phyloP scores from a whole-genome alignment of 768 basidiomycete species.

The Phylloporus rhodoxanthus region DNA sequence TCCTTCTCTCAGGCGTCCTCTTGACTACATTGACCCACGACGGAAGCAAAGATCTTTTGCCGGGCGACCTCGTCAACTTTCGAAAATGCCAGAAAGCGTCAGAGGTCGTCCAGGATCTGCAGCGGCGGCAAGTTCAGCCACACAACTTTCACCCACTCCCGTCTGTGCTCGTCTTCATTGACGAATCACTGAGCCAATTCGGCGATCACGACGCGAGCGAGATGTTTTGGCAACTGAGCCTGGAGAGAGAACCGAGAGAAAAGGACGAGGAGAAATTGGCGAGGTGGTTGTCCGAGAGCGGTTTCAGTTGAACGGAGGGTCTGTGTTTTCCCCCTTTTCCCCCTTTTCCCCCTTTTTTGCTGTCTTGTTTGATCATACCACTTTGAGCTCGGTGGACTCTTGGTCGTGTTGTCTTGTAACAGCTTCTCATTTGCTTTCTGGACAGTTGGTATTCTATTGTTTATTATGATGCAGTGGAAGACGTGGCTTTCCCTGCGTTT shows the following conservation, averaged over 20 bases:
- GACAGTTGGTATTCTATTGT: constrained; percentile 6
- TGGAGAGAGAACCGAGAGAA: constrained; percentile 51
- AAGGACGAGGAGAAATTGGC: constrained; percentile 47
- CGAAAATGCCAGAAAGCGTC: constrained; percentile 49
- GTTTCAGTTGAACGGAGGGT: constrained; percentile 28
- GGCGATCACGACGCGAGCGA: constrained; percentile 30
- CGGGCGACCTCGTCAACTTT: constrained; percentile 49
- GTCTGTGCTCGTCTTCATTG: constrained; percentile 40
- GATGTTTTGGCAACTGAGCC: constrained; percentile 41
- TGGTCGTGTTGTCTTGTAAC: background rate
- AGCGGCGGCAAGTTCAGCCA: constrained; percentile 48
- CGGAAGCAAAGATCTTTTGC: constrained; percentile 48
- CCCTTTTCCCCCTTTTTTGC: background rate
- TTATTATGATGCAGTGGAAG: constrained; percentile 2
- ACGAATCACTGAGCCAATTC: constrained; percentile 35
- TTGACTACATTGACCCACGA: constrained; percentile 56
- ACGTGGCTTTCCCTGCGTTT: background rate
- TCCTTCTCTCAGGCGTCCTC: constrained; percentile 42
- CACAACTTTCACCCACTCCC: constrained; percentile 49
- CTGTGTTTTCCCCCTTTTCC: background rate
- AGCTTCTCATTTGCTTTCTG: background rate
- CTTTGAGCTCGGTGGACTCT: background rate
- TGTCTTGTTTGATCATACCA: background rate
- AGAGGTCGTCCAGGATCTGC: constrained; percentile 52
- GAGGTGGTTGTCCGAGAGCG: constrained; percentile 35